phyloP scores from a whole-genome alignment of 371 early-diverging fungal species.

The Actinomucor elegans region DNA sequence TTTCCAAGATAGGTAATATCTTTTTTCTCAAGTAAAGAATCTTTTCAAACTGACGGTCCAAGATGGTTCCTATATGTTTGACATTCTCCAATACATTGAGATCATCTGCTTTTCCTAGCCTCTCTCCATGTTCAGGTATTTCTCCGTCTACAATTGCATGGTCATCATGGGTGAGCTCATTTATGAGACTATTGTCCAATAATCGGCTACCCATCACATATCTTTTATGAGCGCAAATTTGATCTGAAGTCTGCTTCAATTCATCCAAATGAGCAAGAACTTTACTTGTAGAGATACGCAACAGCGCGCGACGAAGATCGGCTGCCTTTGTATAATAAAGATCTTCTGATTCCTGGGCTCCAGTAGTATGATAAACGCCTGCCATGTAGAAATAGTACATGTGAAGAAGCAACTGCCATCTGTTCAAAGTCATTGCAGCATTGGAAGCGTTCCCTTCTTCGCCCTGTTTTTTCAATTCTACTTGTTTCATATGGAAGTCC shows the following conservation, averaged over 20 bases:
- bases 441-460: background rate
- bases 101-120: background rate
- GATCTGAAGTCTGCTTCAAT: too few species aligned
- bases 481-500: conserved; percentile 1
- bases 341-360: conserved; percentile 32
- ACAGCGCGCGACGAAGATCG: conserved; percentile 39
- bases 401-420: conserved; percentile 59
- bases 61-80: conserved; percentile 11
- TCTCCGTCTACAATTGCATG: background rate
- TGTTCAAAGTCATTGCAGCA: background rate
- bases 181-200: too few species aligned
- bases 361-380: conserved; percentile 45
- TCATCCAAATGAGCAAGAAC: conserved; percentile 15
- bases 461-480: conserved; percentile 9
- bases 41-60: conserved; percentile 31
- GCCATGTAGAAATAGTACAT: conserved; percentile 63
- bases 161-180: too few species aligned
- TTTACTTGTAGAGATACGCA: conserved; percentile 25
- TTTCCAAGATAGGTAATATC: conserved; percentile 19
- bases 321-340: conserved; percentile 53
- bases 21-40: conserved; percentile 25
- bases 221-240: too few species aligned
- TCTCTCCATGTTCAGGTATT: background rate
- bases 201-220: too few species aligned
- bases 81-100: conserved; percentile 24